Evolutionary conservation across 2,329 filamentous ascomycete genomes (phyloP), one percentile per base, ranked within the genome.

Genomic region (Claviceps africana): DNA sequence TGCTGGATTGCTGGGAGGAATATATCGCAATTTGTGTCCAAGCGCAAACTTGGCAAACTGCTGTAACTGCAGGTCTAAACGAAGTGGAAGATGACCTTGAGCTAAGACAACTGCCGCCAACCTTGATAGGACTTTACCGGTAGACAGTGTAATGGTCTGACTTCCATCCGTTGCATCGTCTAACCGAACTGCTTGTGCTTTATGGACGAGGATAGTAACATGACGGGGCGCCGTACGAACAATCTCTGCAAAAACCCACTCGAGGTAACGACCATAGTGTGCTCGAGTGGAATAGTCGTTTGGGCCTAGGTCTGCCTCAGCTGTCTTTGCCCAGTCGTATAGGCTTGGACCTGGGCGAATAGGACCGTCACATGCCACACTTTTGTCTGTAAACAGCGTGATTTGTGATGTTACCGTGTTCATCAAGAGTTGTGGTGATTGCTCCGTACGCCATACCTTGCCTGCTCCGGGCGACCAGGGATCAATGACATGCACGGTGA

Each of bases 341-440:
- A 53, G 48, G 13, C 52, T 53, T 17, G 52, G 48, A 2, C 52
- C 52, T 4, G 48, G 48, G 19, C 52, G 37, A 22, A 53, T 48
- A 4, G 52, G 52, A 13, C 52, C 52, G 11, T 50, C 43, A 31
- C 52, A 53, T n/a, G 31, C 9, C 10, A 53, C 52, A 21, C 52
- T 53, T 3, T 47, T 30, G 37, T 53, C 52, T 1, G 52, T 53
- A 43, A 47, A 53, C 9, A 53, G 48, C 28, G 52, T 53, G 9
- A 53, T 44, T 28, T 53, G 52, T 3, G 52, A 53, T 15, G 52
- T 51, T 6, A 53, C 52, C 8, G 52, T 53, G 44, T 53, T 53
- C 52, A 53, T 53, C 15, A 53, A 28, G 17, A 53, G 52, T 19
- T 53, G 39, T 9, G 52, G 39, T 21, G 52, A 53, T 30, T 53